These are phyloP conservation scores for Podaxis carcinomalis DNA, from an alignment of 768 basidiomycete genomes.

Conservation along the genomic window DNA sequence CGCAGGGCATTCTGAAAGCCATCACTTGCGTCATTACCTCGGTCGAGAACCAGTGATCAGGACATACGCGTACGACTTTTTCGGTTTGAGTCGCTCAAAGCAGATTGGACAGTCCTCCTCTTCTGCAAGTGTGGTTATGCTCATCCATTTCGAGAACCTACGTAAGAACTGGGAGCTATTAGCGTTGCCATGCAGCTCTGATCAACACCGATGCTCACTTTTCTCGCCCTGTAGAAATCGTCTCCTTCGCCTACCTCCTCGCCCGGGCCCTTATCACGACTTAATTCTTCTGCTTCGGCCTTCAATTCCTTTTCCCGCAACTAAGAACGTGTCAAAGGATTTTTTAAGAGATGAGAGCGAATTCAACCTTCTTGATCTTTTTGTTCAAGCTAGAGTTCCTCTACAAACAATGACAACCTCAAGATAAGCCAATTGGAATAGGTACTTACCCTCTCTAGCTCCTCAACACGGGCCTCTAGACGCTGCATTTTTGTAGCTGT, in stretches of 20 bases:
- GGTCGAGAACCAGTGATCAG: not conserved
- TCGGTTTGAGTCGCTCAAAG: conserved; percentile 25
- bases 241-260: conserved; percentile 26
- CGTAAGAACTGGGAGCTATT: conserved; percentile 31
- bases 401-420: conserved; percentile 6
- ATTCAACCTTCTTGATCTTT: conserved; percentile 21
- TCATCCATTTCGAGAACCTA: conserved; percentile 33
- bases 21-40: not conserved
- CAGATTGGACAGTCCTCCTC: conserved; percentile 38
- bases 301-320: conserved; percentile 26
- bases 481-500: conserved; percentile 6
- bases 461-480: conserved; percentile 9
- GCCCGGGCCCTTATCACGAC: conserved; percentile 19
- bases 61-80: conserved; percentile 32
- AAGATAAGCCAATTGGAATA: not conserved
- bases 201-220: conserved; percentile 22
- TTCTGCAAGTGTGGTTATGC: conserved; percentile 29
- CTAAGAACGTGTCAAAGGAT: conserved; percentile 9
- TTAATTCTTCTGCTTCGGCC: conserved; percentile 33
- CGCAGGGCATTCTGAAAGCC: conserved; percentile 32
- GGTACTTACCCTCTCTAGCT: conserved; percentile 16
- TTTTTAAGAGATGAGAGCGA: not conserved
- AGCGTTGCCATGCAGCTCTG: not conserved
- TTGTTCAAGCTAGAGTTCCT: conserved; percentile 18
- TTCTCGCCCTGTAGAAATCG: conserved; percentile 33